phyloP scores from a whole-genome alignment of 2,329 filamentous ascomycete species.

The Whalleya microplaca region DNA sequence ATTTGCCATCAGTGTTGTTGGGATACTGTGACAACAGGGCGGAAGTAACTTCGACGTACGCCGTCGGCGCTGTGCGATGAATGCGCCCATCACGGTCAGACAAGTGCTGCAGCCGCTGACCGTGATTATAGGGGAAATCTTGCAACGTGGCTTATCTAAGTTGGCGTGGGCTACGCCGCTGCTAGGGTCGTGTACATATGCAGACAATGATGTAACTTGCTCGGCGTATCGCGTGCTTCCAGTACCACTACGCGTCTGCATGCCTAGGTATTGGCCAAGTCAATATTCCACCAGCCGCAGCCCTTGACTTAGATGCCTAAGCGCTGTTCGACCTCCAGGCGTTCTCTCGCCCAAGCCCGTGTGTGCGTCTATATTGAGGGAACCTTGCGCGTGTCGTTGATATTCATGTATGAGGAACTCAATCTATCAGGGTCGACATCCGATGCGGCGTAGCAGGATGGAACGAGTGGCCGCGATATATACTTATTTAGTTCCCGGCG shows the following conservation, averaged over 20 bases:
- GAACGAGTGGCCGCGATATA: neutral
- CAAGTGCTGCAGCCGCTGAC: neutral
- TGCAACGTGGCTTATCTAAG: neutral
- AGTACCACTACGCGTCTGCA: neutral
- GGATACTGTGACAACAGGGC: too few species aligned
- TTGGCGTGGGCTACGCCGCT: neutral
- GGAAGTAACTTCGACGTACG: too few species aligned
- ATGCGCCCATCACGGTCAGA: neutral
- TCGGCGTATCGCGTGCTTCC: slow-evolving; percentile 7
- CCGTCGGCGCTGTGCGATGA: neutral
- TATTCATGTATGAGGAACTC: neutral
- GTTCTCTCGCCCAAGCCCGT: neutral
- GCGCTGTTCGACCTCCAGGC: too few species aligned
- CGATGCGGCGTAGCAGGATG: neutral
- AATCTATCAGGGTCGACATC: neutral
- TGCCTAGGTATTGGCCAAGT: too few species aligned
- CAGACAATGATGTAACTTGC: slow-evolving; percentile 5
- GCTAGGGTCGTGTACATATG: neutral
- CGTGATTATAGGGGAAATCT: neutral
- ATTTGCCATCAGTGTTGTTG: too few species aligned
- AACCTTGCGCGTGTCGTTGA: too few species aligned
- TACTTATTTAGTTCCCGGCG: too few species aligned
- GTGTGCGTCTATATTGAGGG: too few species aligned
- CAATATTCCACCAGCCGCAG: too few species aligned
- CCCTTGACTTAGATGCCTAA: too few species aligned